These are phyloP conservation scores for Artomyces pyxidatus DNA, from an alignment of 768 basidiomycete genomes.

Conservation along the genomic window DNA sequence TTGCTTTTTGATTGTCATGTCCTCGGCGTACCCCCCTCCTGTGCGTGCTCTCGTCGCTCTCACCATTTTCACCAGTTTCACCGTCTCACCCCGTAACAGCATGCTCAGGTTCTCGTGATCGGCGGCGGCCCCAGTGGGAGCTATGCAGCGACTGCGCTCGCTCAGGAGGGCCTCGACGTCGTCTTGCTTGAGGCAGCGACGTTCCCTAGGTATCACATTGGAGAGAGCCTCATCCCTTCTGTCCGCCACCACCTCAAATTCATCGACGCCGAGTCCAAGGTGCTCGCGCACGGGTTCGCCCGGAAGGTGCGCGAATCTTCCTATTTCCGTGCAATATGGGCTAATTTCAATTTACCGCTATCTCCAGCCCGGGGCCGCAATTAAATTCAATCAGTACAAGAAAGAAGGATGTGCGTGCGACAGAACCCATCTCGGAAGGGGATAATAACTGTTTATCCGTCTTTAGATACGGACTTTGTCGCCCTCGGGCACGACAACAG, in stretches of 20 bases:
- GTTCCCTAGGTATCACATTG: constrained; percentile 51
- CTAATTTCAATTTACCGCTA: not conserved
- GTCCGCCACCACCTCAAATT: constrained; percentile 43
- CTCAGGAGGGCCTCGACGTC: constrained; percentile 51
- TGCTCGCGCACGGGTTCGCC: constrained; percentile 35
- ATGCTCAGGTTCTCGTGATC: constrained; percentile 37
- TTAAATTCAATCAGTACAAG: constrained; percentile 50
- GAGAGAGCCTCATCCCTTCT: constrained; percentile 43
- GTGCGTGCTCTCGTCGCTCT: too few species aligned
- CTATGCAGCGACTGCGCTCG: constrained; percentile 46
- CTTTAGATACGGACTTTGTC: constrained; percentile 50
- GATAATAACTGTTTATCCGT: not conserved
- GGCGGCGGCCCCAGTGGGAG: constrained; percentile 56
- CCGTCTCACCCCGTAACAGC: too few species aligned
- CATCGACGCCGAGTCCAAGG: constrained; percentile 40
- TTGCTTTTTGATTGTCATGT: too few species aligned
- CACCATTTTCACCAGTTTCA: too few species aligned
- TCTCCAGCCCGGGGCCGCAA: constrained; percentile 46
- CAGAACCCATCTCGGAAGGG: not conserved
- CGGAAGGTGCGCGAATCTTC: constrained; percentile 31
- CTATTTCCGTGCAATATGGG: not conserved
- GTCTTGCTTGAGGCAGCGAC: constrained; percentile 45
- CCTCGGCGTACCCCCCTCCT: too few species aligned
- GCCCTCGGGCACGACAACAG: constrained; percentile 38
- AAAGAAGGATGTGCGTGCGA: constrained; percentile 53